phyloP scores from a whole-genome alignment of 2,329 filamentous ascomycete species.

The Colletotrichum cuscutae region DNA sequence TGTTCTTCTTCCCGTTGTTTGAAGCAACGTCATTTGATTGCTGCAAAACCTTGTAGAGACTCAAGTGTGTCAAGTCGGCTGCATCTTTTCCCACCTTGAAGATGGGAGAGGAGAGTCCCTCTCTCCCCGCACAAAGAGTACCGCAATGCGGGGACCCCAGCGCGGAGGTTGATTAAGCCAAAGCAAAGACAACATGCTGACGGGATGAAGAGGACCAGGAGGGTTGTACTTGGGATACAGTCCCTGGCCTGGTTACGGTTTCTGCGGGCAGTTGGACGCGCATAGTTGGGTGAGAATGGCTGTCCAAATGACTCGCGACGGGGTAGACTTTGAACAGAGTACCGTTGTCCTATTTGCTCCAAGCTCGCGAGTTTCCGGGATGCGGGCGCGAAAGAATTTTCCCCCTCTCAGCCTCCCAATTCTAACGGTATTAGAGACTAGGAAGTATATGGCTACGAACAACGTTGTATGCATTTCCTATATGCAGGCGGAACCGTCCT shows the following conservation, averaged over 20 bases:
- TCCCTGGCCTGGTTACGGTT: not conserved
- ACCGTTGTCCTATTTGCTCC: too few relatives aligned
- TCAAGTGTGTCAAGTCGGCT: conserved; percentile 17
- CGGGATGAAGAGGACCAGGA: not conserved
- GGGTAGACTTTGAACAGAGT: not conserved
- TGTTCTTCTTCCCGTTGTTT: not conserved
- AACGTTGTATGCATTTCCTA: not conserved
- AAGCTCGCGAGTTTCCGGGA: conserved; percentile 1
- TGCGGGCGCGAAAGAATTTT: not conserved
- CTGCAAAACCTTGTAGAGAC: conserved; percentile 18
- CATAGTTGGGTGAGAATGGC: not conserved
- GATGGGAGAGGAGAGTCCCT: not conserved
- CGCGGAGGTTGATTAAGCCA: conserved; percentile 19
- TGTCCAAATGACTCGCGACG: conserved; percentile 21
- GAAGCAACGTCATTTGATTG: conserved; percentile 29
- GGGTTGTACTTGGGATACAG: not conserved
- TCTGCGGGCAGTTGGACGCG: conserved; percentile 25
- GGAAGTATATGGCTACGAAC: not conserved
- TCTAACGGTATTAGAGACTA: not conserved
- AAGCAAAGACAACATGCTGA: not conserved
- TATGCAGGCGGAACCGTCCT: not conserved
- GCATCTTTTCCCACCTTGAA: conserved; percentile 16
- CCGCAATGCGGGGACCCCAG: conserved; percentile 30
- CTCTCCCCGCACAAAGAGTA: conserved; percentile 6
- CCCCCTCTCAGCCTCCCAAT: not conserved